Evolutionary conservation across 768 basidiomycete genomes (phyloP).

Genomic region (Trametes gibbosa): DNA sequence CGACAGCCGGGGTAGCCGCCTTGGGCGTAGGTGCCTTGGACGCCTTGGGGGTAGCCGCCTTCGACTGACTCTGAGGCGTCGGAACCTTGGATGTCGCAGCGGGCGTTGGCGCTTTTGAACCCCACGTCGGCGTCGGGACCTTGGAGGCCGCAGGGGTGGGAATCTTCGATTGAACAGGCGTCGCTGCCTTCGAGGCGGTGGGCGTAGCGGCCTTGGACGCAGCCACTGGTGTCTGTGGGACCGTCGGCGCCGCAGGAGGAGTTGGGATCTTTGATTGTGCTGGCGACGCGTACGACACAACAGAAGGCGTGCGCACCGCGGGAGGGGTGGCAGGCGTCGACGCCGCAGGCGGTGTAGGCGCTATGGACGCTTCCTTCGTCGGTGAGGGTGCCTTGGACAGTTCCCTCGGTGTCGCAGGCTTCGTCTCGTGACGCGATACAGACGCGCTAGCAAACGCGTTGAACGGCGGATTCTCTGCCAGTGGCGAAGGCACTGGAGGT

Average conservation of each 20-base stretch:
- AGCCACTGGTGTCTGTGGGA: slow-evolving; percentile 12
- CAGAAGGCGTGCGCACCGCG: slow-evolving; percentile 1
- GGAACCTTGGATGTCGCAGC: slow-evolving; percentile 12
- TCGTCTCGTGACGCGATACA: slow-evolving; percentile 6
- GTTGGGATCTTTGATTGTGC: slow-evolving; percentile 2
- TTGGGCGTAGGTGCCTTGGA: slow-evolving; percentile 18
- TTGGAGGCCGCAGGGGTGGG: slow-evolving; percentile 22
- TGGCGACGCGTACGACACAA: slow-evolving; percentile 5
- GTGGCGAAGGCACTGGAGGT: slow-evolving; percentile 8
- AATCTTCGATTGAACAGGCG: slow-evolving; percentile 10
- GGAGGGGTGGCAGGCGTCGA: slow-evolving; percentile 1
- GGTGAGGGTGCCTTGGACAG: neutral
- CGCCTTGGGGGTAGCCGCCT: slow-evolving; percentile 14
- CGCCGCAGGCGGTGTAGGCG: neutral
- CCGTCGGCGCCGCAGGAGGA: slow-evolving; percentile 1
- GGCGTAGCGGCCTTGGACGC: slow-evolving; percentile 14
- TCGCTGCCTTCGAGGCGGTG: slow-evolving; percentile 9
- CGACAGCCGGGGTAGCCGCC: slow-evolving; percentile 3
- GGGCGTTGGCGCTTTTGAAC: neutral
- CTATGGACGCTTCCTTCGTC: slow-evolving; percentile 1
- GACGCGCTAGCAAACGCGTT: slow-evolving; percentile 13
- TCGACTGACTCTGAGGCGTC: slow-evolving; percentile 18
- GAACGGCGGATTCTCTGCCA: slow-evolving; percentile 17
- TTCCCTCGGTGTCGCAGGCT: slow-evolving; percentile 6
- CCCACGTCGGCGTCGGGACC: slow-evolving; percentile 19